Evolutionary conservation across 345 rosid genomes (phyloP).

Genomic region (Microthlaspi erraticum): DNA sequence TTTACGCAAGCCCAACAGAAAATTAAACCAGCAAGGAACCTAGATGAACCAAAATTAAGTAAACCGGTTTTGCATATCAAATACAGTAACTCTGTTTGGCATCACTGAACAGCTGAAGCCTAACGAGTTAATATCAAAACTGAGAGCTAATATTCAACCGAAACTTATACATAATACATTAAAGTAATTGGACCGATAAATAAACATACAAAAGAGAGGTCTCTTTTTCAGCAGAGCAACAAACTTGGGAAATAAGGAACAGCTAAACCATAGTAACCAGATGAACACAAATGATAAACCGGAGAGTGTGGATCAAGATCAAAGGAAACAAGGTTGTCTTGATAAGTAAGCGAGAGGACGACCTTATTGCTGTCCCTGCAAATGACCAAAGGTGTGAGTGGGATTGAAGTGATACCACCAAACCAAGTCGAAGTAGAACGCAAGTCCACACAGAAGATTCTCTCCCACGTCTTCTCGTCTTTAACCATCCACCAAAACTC

Average conservation of each 20-base stretch:
- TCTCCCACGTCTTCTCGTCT: constrained; percentile 11
- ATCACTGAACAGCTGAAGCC: no score
- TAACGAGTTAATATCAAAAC: no score
- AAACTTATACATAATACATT: no score
- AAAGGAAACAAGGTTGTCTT: constrained; percentile 1
- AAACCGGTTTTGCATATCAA: no score
- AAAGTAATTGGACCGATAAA: not conserved
- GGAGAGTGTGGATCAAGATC: constrained; percentile 15
- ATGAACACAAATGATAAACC: constrained; percentile 8
- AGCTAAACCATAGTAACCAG: not conserved
- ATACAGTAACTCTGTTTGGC: no score
- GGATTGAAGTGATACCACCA: not conserved
- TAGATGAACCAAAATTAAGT: no score
- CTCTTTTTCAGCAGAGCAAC: not conserved
- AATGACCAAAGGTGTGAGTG: constrained; percentile 8
- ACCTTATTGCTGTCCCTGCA: constrained; percentile 5
- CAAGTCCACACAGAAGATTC: constrained; percentile 11
- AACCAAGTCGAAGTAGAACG: constrained; percentile 1
- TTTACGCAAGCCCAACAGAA: no score
- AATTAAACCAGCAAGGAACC: no score
- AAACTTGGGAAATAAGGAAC: constrained; percentile 30
- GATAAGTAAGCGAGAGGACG: not conserved
- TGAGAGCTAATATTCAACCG: no score
- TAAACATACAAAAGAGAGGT: not conserved
- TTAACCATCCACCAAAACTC: constrained; percentile 19